These are phyloP conservation scores for Talaromyces borbonicus DNA, from an alignment of 495 filamentous ascomycete genomes.

Conservation along the genomic window DNA sequence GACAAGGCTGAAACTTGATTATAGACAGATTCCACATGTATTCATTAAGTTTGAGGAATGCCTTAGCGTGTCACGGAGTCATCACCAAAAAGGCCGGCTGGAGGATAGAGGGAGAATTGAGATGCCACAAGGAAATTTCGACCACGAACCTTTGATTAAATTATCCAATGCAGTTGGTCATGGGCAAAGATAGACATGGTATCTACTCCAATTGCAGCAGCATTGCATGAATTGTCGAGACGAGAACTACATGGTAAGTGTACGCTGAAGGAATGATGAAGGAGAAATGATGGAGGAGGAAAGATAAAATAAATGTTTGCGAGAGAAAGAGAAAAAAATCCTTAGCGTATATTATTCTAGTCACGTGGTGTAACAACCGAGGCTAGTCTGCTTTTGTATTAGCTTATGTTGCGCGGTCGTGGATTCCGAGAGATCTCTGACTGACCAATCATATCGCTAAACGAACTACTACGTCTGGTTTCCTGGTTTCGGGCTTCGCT, in stretches of 20 bases:
- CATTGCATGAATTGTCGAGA: no score
- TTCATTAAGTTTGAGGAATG: slow-evolving; percentile 94
- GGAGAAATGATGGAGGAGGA: slow-evolving; percentile 6
- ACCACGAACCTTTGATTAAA: slow-evolving; percentile 14
- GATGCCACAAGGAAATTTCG: slow-evolving; percentile 37
- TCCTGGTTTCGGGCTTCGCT: no score
- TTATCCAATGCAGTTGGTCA: no score
- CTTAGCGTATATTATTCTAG: background rate
- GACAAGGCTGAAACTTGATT: slow-evolving; percentile 97
- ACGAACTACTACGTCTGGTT: background rate
- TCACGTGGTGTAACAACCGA: slow-evolving; percentile 3
- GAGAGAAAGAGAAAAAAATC: slow-evolving; percentile 7
- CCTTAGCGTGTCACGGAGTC: slow-evolving; percentile 81
- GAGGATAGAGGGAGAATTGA: slow-evolving; percentile 19
- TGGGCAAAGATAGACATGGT: no score
- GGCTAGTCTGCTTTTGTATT: background rate
- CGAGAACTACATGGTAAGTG: background rate
- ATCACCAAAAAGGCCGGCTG: slow-evolving; percentile 57
- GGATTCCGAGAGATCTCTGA: background rate
- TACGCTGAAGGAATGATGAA: background rate
- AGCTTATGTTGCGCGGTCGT: background rate
- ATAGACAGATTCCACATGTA: slow-evolving; percentile 76
- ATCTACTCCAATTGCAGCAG: no score
- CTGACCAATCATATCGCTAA: background rate
- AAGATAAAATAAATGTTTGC: slow-evolving; percentile 13